A percentile compares a stretch with the other conserved stretches of the same genome.
These are phyloP conservation scores for Diaporthe aspalathi DNA, from an alignment of 2,329 filamentous ascomycete species.

Conservation along the genomic window DNA sequence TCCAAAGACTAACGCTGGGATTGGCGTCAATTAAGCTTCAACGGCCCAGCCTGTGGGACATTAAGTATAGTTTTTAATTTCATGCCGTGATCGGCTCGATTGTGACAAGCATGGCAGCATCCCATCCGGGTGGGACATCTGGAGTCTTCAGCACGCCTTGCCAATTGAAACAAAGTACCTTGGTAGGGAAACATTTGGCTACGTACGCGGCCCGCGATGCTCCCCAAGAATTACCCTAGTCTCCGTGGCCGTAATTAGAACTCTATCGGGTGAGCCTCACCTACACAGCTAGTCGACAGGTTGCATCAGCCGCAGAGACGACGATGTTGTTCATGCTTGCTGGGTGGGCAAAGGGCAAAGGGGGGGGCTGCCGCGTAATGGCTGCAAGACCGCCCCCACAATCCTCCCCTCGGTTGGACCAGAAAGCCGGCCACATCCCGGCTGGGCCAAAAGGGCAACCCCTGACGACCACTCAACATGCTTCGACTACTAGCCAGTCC, in stretches of 20 bases:
- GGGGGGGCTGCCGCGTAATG: slow-evolving; percentile 11
- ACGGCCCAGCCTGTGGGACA: not conserved
- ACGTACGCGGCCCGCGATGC: slow-evolving; percentile 3
- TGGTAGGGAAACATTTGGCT: not conserved
- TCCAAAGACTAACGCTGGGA: not conserved
- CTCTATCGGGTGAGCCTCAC: not conserved
- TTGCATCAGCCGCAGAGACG: not conserved
- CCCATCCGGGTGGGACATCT: too few species aligned
- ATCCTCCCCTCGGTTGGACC: not conserved
- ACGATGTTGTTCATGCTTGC: slow-evolving; percentile 1
- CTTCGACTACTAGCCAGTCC: slow-evolving; percentile 13
- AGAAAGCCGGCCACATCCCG: not conserved
- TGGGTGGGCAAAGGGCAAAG: not conserved
- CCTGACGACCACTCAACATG: slow-evolving; percentile 15
- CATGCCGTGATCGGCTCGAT: slow-evolving; percentile 9
- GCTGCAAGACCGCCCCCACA: slow-evolving; percentile 12
- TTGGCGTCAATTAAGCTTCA: slow-evolving; percentile 2
- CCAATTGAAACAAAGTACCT: slow-evolving; percentile 11
- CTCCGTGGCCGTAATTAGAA: slow-evolving; percentile 14
- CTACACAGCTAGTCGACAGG: not conserved
- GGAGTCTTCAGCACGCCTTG: not conserved
- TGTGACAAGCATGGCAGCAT: not conserved
- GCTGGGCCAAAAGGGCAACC: not conserved
- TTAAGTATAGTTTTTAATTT: not conserved
- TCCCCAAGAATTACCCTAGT: not conserved